These are phyloP conservation scores for Cordyceps fumosorosea DNA, from an alignment of 2,329 filamentous ascomycete species.

Conservation along the genomic window DNA sequence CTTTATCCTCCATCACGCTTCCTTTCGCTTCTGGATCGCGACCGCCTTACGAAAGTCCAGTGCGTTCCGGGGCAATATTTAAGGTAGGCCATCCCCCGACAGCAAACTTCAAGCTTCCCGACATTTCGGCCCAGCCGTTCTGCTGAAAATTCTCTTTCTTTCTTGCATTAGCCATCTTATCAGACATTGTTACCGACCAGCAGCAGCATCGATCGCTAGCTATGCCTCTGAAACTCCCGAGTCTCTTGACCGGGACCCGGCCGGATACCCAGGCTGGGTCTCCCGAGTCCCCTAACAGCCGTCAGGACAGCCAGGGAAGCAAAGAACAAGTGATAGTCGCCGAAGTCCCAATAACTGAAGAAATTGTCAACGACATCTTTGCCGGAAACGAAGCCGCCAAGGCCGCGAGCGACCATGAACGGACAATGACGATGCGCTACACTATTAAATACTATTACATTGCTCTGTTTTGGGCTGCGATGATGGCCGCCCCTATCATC, in stretches of 20 bases:
- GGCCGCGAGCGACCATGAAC: conserved; percentile 14
- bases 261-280: background rate
- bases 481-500: conserved; percentile 24
- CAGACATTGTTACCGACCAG: background rate
- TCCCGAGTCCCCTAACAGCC: background rate
- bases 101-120: background rate
- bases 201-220: background rate
- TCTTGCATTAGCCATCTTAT: background rate
- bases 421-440: conserved; percentile 15
- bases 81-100: background rate
- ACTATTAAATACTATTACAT: conserved; percentile 14
- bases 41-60: background rate
- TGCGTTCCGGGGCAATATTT: background rate
- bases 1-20: background rate
- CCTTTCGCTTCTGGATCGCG: conserved; percentile 1
- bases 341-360: background rate
- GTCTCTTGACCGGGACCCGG: background rate
- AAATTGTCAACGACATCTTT: conserved; percentile 14
- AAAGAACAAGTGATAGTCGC: background rate
- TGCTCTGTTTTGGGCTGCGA: conserved; percentile 16
- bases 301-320: background rate
- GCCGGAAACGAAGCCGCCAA: conserved; percentile 13
- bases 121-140: background rate
- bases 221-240: background rate
- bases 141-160: background rate